Base-by-base conservation (phyloP, 2,329 filamentous ascomycete genomes). In the Fusarium napiforme region DNA sequence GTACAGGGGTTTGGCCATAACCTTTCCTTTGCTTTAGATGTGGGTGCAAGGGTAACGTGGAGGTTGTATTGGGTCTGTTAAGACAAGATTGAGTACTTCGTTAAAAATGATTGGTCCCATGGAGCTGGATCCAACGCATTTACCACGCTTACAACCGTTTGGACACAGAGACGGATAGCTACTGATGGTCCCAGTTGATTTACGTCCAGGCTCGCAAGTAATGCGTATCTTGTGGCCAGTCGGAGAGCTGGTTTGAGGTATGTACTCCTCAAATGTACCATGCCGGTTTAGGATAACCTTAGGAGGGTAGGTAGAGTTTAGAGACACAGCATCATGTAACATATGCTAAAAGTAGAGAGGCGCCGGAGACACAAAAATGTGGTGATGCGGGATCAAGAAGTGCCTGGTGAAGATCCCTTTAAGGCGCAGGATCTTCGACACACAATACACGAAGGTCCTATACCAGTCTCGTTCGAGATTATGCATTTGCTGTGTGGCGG, bases 91-190 rank as follows among this genome's bases (percentile, higher is more conserved):
- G 39, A 36, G 26, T 23, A 26, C 26, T 19, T 28, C 6, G 37
- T 40, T 12, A 36, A 26, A 36, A 62, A 45, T 60, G 37, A 71
- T 66, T 73, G 71, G 69, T 73, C 53, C 72, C 72, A 63, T 40
- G 26, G 28, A n/a, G 50, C 45, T 52, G 72, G 72, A 42, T 46
- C 63, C 36, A 50, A 50, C 47, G 32, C 42, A 30, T 42, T 55
- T 26, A 49, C 26, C 58, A 47, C 30, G n/a, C 21, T 12, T 42
- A 18, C 34, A 55, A 16, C 50, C 50, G 50, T 55, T n/a, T 55
- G 28, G 34, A 37, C 64, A 70, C 26, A 36, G 28, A 47, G 52
- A 46, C 71, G 73, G 70, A 28, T 45, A 45, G 15, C 43, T 45
- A 62, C 68, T 45, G 32, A 42, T 61, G 52, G 50, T 49, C 30